Evolutionary conservation across 495 filamentous ascomycete species (phyloP), one percentile per base, ranked within the genome.

Genomic region (Aspergillus diversus): DNA sequence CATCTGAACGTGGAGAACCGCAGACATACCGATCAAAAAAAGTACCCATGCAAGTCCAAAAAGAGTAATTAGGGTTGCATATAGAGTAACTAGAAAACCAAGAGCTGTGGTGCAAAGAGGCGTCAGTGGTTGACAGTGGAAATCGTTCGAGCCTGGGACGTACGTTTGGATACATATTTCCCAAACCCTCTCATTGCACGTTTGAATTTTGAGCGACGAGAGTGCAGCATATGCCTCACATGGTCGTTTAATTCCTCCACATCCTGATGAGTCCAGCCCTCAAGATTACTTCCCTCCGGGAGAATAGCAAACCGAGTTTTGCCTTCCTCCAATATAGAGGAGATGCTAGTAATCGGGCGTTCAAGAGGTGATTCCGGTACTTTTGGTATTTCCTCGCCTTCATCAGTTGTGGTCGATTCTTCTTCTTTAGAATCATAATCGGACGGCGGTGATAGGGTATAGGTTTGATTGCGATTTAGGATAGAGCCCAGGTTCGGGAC

Each of bases 21-120:
- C n/a, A 42, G 42, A 34, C 55, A 47, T 72, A 80, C 79, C 90
- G 66, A 94, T 94, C 51, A 94, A 74, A 76, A 92, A 92, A 35
- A 94, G 81, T 0, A 94, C 90, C 91, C 91, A 94, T 1, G 88
- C 89, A 51, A 91, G 80, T 63, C 91, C 91, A 60, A 92, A 94
- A 7, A 91, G 78, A 0, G 90, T 94, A 62, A 94, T 91, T 12
- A 92, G 76, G 8, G 85, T 87, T n/a, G 89, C 90, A 66, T 94
- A 94, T 9, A 93, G 71, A 6, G 89, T 92, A 31, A 94, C 86
- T 32, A 91, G 77, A 63, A 92, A 88, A 6, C 91, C 91, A 33
- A 94, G 79, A 9, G 91, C 80, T 83, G 50, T 17, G 27, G 31
- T 35, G 50, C 51, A 7, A 39, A 4, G 48, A 7, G 31, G 35